A percentile compares a stretch with the other conserved stretches of the same genome.
Conservation (phyloP, 106 monocot species). For the Hemerocallis citrina region DNA sequence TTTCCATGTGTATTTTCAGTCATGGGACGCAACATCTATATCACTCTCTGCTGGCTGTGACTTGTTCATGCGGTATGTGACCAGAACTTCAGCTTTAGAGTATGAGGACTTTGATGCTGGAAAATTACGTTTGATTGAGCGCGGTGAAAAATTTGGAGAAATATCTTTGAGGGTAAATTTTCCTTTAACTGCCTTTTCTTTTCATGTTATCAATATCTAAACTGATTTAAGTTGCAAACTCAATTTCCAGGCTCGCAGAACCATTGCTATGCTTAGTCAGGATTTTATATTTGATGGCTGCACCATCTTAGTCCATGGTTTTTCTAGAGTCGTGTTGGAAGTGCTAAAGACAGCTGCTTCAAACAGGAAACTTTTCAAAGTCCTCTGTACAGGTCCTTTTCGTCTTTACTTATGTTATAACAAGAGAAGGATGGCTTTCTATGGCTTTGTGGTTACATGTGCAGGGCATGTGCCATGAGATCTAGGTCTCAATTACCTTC, state of each 20-base stretch:
- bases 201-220: neutral
- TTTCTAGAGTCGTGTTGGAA: constrained; percentile 90
- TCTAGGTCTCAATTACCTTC: neutral
- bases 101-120: constrained; percentile 95
- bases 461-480: no score
- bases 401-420: no score
- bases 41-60: constrained; percentile 94
- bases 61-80: constrained; percentile 92
- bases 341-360: constrained; percentile 74
- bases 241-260: constrained; percentile 56
- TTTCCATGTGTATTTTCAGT: constrained; percentile 34
- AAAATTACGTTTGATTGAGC: constrained; percentile 79
- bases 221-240: neutral
- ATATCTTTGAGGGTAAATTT: constrained; percentile 71
- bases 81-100: constrained; percentile 87
- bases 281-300: constrained; percentile 95
- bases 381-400: constrained; percentile 80
- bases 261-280: constrained; percentile 90
- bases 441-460: no score
- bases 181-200: neutral
- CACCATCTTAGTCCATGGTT: constrained; percentile 93
- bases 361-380: constrained; percentile 75
- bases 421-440: neutral
- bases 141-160: constrained; percentile 95
- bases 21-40: constrained; percentile 89